Evolutionary conservation across 1,284 basidiomycete genomes (phyloP).

Genomic region (Phenoliferia sp.): DNA sequence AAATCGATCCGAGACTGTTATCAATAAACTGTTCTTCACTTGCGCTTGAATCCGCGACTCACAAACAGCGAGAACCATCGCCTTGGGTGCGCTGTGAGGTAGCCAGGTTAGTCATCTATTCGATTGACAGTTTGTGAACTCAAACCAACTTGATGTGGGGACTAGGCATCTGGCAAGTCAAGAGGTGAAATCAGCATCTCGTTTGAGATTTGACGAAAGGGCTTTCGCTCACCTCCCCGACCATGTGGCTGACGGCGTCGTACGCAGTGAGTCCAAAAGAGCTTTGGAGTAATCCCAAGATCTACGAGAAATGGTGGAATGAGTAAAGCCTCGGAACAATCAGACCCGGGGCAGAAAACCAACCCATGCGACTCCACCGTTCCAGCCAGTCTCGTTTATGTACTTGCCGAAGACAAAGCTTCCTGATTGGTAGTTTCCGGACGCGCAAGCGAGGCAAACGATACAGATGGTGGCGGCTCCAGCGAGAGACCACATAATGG

Average conservation of each 20-base stretch:
- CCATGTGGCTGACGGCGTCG: conserved; percentile 45
- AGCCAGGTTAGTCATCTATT: not conserved
- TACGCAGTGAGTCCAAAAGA: conserved; percentile 45
- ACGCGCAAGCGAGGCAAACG: conserved; percentile 43
- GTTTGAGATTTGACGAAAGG: not conserved
- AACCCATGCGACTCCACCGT: conserved; percentile 47
- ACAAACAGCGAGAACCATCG: conserved; percentile 56
- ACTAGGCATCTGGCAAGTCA: conserved; percentile 47
- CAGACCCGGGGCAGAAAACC: not conserved
- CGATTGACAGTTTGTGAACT: not conserved
- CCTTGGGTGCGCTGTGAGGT: conserved; percentile 49
- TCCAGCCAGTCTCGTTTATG: conserved; percentile 48
- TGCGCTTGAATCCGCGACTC: not conserved
- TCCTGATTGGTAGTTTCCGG: conserved; percentile 42
- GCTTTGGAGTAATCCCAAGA: conserved; percentile 40
- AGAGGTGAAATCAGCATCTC: not conserved
- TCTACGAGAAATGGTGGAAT: not conserved
- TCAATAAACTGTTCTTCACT: not conserved
- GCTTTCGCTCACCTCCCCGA: conserved; percentile 49
- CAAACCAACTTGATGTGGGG: conserved; percentile 48
- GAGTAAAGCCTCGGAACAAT: not conserved
- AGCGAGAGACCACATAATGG: conserved; percentile 42
- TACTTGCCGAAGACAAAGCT: conserved; percentile 46
- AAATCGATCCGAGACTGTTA: not conserved
- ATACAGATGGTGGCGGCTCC: conserved; percentile 44